These are phyloP conservation scores for Mortierella sp. DNA, from an alignment of 371 early-diverging fungal genomes.

Conservation along the genomic window DNA sequence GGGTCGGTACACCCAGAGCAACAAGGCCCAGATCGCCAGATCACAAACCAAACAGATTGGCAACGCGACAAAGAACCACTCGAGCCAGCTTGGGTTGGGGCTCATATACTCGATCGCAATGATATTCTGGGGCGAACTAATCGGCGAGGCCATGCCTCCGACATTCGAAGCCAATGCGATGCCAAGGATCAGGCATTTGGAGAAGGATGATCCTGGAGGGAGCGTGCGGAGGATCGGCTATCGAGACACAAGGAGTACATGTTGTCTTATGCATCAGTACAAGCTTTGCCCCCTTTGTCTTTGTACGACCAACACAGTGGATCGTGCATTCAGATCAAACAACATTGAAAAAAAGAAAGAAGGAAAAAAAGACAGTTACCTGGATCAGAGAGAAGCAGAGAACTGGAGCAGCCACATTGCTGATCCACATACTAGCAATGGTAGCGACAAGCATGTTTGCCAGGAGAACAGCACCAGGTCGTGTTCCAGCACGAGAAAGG, in stretches of 20 bases:
- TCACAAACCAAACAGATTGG: slow-evolving; percentile 80
- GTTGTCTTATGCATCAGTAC: no score
- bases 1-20: slow-evolving; percentile 80
- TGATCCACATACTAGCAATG: slow-evolving; percentile 97
- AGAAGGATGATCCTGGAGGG: slow-evolving; percentile 76
- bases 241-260: neutral
- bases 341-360: neutral
- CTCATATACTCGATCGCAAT: slow-evolving; percentile 88
- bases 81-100: slow-evolving; percentile 86
- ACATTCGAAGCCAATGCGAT: slow-evolving; percentile 95
- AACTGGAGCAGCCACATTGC: slow-evolving; percentile 97
- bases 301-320: no score
- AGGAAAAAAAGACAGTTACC: slow-evolving; percentile 61
- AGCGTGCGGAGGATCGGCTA: slow-evolving; percentile 86
- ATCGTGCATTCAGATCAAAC: neutral
- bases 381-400: slow-evolving; percentile 94
- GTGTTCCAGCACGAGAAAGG: slow-evolving; percentile 89
- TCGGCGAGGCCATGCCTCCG: slow-evolving; percentile 98
- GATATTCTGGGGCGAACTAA: slow-evolving; percentile 96
- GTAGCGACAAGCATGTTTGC: slow-evolving; percentile 96
- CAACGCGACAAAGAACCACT: slow-evolving; percentile 85
- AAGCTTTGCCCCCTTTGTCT: no score
- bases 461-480: slow-evolving; percentile 84
- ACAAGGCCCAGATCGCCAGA: slow-evolving; percentile 82
- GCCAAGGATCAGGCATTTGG: slow-evolving; percentile 88